Base-by-base conservation (phyloP, 2,329 filamentous ascomycete genomes). In the Thermoascus crustaceus region DNA sequence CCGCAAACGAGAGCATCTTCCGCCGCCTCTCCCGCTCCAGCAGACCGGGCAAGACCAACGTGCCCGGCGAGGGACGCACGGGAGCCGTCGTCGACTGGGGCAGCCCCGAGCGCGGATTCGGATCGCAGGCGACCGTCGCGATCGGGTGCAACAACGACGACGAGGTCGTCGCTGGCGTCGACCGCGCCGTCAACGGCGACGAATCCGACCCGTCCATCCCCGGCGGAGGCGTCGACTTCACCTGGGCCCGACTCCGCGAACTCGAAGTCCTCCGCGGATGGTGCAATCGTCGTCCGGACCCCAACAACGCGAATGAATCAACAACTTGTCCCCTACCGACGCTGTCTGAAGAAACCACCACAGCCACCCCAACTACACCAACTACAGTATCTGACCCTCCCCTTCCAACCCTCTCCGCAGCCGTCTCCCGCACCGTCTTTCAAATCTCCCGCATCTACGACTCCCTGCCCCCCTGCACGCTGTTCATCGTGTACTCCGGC, bases 1-100 rank as follows among this genome's bases (percentile, higher is more conserved):
- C 78, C 2, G 80, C 79, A 30, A 80, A 79, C 25, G 91, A 98
- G 63, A 89, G 86, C 47, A 78, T 98, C 32, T 98, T 96, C 68
- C 83, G 81, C 47, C 78, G 89, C 7, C 71, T 98, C 3, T 75
- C 72, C 3, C 72, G 80, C 29, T 68, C 77, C 10, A 57, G 63
- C 16, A 58, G 60, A 33, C 47, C 57, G 10, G 58, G 60, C 25
- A 68, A 68, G 42, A 55, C 39, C 43, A 32, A 35, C 0, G n/a
- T n/a, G n/a, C 18, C 45, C 4, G 50, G 40, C 7, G 48, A 54
- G 25, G 54, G 53, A 36, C 53, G 58, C 20, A 65, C 63, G 0
- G 68, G 67, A 2, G 78, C 78, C 9, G 71, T 93, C 20, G 73
- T 96, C 14, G 91, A 98, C 61, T 94, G 89, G 82, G 89, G 88